phyloP scores from a whole-genome alignment of 2,329 filamentous ascomycete species.

The Trichoderma atrobrunneum region DNA sequence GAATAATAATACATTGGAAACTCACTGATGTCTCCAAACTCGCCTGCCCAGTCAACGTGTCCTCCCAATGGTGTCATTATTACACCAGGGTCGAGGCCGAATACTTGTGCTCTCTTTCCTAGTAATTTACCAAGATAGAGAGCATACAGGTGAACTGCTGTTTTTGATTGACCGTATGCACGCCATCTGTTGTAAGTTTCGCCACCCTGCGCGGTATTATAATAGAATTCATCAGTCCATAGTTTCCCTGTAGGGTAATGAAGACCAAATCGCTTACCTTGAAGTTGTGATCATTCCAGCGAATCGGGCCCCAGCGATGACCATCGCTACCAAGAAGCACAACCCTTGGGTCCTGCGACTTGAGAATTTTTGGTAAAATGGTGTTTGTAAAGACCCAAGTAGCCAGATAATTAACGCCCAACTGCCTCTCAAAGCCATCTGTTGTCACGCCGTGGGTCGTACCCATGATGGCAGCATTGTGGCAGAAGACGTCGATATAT shows the following conservation, averaged over 20 bases:
- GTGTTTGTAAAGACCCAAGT: not conserved
- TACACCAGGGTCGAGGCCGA: slow-evolving; percentile 36
- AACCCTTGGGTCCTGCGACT: not conserved
- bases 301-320: not conserved
- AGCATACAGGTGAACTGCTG: not conserved
- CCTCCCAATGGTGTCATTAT: slow-evolving; percentile 26
- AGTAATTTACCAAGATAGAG: slow-evolving; percentile 22
- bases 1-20: not conserved
- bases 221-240: not conserved
- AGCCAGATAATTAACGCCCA: not conserved
- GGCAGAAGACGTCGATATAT: slow-evolving; percentile 38
- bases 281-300: not conserved
- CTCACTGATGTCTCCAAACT: not conserved
- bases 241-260: not conserved
- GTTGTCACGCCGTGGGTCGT: slow-evolving; percentile 23
- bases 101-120: slow-evolving; percentile 33
- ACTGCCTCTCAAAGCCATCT: not conserved
- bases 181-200: not conserved
- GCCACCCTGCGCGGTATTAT: not conserved
- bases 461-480: slow-evolving; percentile 44
- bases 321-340: not conserved
- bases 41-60: slow-evolving; percentile 24
- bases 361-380: not conserved
- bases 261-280: not conserved
- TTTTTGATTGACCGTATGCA: not conserved